These are phyloP conservation scores for Cryptococcus sp. DNA, from an alignment of 1,284 basidiomycete genomes.

Conservation along the genomic window DNA sequence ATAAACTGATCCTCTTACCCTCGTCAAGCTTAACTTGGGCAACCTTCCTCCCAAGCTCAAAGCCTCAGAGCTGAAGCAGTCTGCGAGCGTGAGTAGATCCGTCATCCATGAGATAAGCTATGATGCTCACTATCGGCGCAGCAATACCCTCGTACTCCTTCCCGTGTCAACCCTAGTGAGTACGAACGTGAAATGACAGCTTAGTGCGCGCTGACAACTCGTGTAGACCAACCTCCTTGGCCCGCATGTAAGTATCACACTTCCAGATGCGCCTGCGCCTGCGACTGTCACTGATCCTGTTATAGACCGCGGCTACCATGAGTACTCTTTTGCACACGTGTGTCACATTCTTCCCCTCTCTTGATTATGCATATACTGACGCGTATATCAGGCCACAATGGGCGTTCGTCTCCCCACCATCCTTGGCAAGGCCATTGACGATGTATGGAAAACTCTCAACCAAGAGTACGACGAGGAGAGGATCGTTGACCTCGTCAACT, in stretches of 20 bases:
- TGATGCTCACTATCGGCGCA: not conserved
- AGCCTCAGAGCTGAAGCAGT: constrained; percentile 43
- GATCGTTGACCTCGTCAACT: constrained; percentile 80
- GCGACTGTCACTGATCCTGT: constrained; percentile 11
- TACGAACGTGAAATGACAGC: constrained; percentile 2
- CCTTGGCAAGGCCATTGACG: constrained; percentile 93
- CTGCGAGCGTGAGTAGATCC: constrained; percentile 37
- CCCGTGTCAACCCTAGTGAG: constrained; percentile 54
- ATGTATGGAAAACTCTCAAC: constrained; percentile 86
- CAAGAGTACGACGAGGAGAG: constrained; percentile 78
- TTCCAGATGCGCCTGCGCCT: not conserved
- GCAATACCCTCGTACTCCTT: constrained; percentile 57
- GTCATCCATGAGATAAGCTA: not conserved
- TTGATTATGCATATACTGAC: constrained; percentile 7
- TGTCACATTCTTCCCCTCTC: constrained; percentile 14
- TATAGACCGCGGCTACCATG: constrained; percentile 80
- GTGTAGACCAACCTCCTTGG: constrained; percentile 86
- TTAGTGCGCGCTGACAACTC: constrained; percentile 7
- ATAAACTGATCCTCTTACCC: not conserved
- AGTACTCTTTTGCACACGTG: constrained; percentile 87
- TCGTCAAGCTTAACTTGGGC: constrained; percentile 49
- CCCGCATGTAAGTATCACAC: constrained; percentile 64
- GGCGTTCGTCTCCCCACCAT: constrained; percentile 92
- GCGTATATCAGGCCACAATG: constrained; percentile 68
- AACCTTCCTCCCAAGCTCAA: constrained; percentile 53